phyloP scores from a whole-genome alignment of 2,329 filamentous ascomycete species.

The Sporothrix euskadiensis region DNA sequence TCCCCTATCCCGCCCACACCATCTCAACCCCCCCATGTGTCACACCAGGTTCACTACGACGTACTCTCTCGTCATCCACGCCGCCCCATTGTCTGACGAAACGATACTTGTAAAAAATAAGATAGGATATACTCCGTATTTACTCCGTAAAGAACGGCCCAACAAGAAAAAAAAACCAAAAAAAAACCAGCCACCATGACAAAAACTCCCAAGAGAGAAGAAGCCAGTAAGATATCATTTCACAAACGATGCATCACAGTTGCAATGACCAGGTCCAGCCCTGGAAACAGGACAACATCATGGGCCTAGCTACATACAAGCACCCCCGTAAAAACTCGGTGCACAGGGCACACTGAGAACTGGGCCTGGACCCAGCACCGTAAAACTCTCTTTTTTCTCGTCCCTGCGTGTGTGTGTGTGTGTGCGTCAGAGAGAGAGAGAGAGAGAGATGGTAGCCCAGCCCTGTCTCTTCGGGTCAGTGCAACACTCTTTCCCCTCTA shows the following conservation, averaged over 20 bases:
- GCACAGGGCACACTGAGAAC: slow-evolving; percentile 1
- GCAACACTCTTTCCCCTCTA: not conserved
- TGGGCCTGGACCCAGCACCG: slow-evolving; percentile 1
- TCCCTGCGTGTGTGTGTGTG: not conserved
- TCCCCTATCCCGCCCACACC: slow-evolving; percentile 12
- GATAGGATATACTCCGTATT: not conserved
- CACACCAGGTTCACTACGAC: slow-evolving; percentile 19
- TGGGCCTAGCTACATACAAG: not conserved
- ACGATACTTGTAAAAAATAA: not conserved
- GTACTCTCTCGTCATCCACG: slow-evolving; percentile 18
- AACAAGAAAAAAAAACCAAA: not conserved
- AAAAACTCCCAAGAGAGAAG: not conserved
- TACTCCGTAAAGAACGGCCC: not conserved
- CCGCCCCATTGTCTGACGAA: slow-evolving; percentile 2
- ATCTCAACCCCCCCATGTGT: slow-evolving; percentile 14
- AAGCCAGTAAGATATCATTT: not conserved
- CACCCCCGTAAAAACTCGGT: not conserved
- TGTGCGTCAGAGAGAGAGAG: too few relatives aligned
- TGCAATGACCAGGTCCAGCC: not conserved
- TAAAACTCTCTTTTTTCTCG: not conserved
- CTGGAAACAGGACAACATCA: not conserved
- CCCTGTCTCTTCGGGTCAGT: slow-evolving; percentile 1
- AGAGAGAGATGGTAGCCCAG: not conserved
- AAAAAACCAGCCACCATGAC: not conserved
- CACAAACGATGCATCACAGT: not conserved